Percentiles rank a stretch among this genome's conserved stretches.
phyloP scores from a whole-genome alignment of 163 green algal genomes.

The Scenedesmus sp. region DNA sequence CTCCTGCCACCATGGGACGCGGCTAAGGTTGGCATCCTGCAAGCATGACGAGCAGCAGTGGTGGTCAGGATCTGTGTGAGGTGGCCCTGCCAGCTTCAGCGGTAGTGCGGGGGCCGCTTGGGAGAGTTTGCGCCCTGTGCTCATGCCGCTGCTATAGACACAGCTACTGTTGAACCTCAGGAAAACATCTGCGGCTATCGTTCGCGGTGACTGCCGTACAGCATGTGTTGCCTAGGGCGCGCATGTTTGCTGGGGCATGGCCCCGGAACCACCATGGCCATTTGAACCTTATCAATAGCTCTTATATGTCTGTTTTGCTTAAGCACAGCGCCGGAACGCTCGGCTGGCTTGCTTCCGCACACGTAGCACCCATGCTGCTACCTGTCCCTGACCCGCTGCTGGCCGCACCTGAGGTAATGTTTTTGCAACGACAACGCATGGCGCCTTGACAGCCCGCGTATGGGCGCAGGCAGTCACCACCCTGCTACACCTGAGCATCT shows the following conservation, averaged over 20 bases:
- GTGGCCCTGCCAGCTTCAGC: not conserved
- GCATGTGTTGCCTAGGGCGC: not conserved
- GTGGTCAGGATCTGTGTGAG: not conserved
- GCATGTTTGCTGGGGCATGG: not conserved
- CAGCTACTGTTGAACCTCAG: no score
- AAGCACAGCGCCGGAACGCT: no score
- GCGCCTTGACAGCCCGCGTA: not conserved
- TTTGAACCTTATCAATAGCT: not conserved
- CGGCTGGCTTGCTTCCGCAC: no score
- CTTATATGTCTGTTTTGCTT: no score
- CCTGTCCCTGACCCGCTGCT: not conserved
- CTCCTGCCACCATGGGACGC: not conserved
- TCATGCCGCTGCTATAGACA: not conserved
- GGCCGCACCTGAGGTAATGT: not conserved
- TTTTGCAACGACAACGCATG: not conserved
- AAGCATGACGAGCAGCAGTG: not conserved
- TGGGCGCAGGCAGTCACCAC: not conserved
- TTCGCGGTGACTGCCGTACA: no score
- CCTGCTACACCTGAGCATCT: not conserved
- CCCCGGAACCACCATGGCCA: not conserved
- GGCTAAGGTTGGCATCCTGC: not conserved
- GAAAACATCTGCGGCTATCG: not conserved
- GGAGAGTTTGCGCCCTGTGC: not conserved
- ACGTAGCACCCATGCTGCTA: slow-evolving; percentile 13
- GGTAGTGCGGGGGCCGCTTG: not conserved